These are phyloP conservation scores for Russula griseocarnosa DNA, from an alignment of 768 basidiomycete species.

Conservation along the genomic window DNA sequence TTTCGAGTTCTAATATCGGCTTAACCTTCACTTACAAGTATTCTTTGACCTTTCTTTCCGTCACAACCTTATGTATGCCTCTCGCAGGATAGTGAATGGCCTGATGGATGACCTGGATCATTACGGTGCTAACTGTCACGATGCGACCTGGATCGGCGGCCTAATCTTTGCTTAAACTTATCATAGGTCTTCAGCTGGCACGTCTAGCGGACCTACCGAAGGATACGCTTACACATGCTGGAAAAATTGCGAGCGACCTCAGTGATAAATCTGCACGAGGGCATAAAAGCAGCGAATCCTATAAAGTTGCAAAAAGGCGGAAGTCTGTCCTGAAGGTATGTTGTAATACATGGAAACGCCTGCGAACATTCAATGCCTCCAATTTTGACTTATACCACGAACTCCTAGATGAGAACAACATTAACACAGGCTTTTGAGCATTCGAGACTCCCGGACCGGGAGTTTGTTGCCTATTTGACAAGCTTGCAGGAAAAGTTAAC, in stretches of 20 bases:
- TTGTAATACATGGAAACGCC: not conserved
- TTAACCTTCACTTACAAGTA: constrained; percentile 79
- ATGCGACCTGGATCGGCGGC: not conserved
- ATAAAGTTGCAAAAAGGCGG: constrained; percentile 54
- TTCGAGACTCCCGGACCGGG: constrained; percentile 69
- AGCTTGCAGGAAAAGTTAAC: constrained; percentile 70
- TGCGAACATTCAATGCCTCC: not conserved
- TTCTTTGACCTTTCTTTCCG: not conserved
- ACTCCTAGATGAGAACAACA: constrained; percentile 63
- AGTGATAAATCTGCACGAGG: constrained; percentile 52
- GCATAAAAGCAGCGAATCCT: constrained; percentile 60
- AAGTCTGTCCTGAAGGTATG: constrained; percentile 65
- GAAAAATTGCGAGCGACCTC: constrained; percentile 56
- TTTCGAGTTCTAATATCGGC: constrained; percentile 55
- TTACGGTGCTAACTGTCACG: constrained; percentile 52
- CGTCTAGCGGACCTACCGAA: constrained; percentile 79
- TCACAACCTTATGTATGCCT: not conserved
- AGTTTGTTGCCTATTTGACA: constrained; percentile 59
- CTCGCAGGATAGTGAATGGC: constrained; percentile 68
- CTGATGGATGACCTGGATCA: constrained; percentile 57
- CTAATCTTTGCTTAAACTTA: not conserved
- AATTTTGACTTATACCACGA: not conserved
- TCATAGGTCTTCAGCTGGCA: constrained; percentile 82
- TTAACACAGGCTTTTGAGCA: constrained; percentile 69
- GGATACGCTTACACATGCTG: constrained; percentile 62